These are phyloP conservation scores for Blastobotrys ciferrii DNA, from an alignment of 1,139 yeast genomes.

Conservation along the genomic window DNA sequence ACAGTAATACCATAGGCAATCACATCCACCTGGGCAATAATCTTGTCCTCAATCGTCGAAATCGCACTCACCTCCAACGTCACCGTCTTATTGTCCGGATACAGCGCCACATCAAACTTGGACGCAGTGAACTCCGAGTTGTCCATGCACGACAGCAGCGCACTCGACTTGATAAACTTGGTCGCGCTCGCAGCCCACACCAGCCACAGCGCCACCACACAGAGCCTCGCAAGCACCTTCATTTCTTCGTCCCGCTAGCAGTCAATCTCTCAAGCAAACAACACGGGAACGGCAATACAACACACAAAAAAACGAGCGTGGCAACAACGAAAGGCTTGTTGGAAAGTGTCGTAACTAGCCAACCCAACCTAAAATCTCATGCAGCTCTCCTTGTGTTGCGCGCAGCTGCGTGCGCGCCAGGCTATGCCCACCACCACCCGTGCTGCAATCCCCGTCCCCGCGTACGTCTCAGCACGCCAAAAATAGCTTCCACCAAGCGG, in stretches of 20 bases:
- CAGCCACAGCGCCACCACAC: not conserved
- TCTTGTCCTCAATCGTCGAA: conserved; percentile 73
- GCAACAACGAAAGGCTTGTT: too few relatives aligned
- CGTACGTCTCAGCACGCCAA: too few relatives aligned
- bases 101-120: conserved; percentile 72
- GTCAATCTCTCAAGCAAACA: too few relatives aligned
- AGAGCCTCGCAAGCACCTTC: not conserved
- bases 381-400: too few relatives aligned
- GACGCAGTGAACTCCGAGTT: conserved; percentile 85
- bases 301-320: not conserved
- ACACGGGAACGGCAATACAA: too few relatives aligned
- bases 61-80: conserved; percentile 71
- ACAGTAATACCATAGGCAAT: conserved; percentile 84
- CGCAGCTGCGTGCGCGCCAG: too few relatives aligned
- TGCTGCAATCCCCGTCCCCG: too few relatives aligned
- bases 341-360: too few relatives aligned
- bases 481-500: too few relatives aligned
- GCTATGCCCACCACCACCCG: too few relatives aligned
- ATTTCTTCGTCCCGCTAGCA: too few relatives aligned
- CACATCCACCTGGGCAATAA: conserved; percentile 63
- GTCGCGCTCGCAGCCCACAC: conserved; percentile 17
- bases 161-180: conserved; percentile 50
- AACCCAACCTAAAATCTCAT: too few relatives aligned
- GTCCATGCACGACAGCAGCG: conserved; percentile 92
- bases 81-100: conserved; percentile 62